Evolutionary conservation across 805 yeast species (phyloP), one percentile per base, ranked within the genome.

Genomic region (Diddensiella caesifluorescens): DNA sequence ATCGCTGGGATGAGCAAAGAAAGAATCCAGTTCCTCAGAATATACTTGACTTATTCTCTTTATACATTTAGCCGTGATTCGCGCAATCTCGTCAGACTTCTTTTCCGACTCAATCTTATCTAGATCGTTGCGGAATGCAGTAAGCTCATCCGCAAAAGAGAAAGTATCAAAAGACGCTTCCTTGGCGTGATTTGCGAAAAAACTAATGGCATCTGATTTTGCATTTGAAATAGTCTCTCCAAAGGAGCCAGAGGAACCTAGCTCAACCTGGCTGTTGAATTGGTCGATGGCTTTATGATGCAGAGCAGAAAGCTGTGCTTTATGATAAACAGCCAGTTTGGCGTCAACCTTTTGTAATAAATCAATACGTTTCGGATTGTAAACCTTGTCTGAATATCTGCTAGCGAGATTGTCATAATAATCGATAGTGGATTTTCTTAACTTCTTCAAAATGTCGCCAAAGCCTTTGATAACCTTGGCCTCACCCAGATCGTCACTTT

Each of bases 381-480:
- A 92, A 2, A 89, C 94, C 2, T 71, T 45, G 28, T 67, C 61
- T 39, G 77, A 71, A 58, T 92, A 92, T 42, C 88, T 77, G 1
- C 92, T 73, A 1, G 97, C 98, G 44, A 72, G 70, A 3, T 66
- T 53, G 56, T 87, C 95, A 60, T 77, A 90, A 9, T 63, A 57
- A 0, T 62, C 65, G 10, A 87, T 53, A 2, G 79, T 71, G 2
- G 62, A 59, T 1, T 63, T 50, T 34, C 77, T 69, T 28, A 83
- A 62, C 10, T 59, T 59, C 5, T 56, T 55, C 49, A 84, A 59
- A 1, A 57, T 49, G 3, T 56, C 50, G 1, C 81, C 79, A 18
- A 81, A 54, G 6, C 54, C 51, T 0, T 45, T 48, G 7, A 54
- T 54, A 22, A 57, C 39, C 2, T 47, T 26, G 5, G 50, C 15